These are phyloP conservation scores for Tolypocladium guangdongense DNA, from an alignment of 2,329 filamentous ascomycete species.

Conservation along the genomic window DNA sequence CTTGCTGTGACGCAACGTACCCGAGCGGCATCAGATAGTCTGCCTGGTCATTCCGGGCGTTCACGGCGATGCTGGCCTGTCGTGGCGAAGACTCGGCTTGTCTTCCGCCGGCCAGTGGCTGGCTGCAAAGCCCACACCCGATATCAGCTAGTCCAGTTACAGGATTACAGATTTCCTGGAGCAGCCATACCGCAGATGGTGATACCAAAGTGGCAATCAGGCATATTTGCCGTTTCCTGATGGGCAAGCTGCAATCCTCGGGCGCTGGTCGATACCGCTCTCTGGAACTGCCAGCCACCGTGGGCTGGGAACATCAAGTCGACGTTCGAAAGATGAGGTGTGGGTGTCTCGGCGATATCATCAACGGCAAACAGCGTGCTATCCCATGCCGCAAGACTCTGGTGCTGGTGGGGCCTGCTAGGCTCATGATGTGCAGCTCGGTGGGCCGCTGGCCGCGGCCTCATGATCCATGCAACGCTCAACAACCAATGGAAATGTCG, in stretches of 20 bases:
- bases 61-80: neutral
- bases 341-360: neutral
- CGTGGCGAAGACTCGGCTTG: neutral
- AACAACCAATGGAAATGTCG: conserved; percentile 7
- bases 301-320: neutral
- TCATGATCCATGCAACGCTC: conserved; percentile 11
- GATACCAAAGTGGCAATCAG: neutral
- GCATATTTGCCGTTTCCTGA: neutral
- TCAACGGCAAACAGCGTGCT: neutral
- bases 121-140: neutral
- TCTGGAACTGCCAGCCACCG: neutral
- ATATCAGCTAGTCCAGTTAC: neutral
- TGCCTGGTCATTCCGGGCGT: neutral
- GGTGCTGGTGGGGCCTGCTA: conserved; percentile 4
- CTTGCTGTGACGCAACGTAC: neutral
- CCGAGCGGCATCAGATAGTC: no score
- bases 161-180: neutral
- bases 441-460: conserved; percentile 3
- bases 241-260: neutral
- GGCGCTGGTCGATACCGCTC: neutral
- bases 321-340: no score
- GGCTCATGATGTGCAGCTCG: conserved; percentile 5
- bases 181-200: neutral
- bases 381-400: conserved; percentile 3
- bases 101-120: neutral